Evolutionary conservation across 345 rosid species (phyloP).

Genomic region (Hibiscus syriacus): DNA sequence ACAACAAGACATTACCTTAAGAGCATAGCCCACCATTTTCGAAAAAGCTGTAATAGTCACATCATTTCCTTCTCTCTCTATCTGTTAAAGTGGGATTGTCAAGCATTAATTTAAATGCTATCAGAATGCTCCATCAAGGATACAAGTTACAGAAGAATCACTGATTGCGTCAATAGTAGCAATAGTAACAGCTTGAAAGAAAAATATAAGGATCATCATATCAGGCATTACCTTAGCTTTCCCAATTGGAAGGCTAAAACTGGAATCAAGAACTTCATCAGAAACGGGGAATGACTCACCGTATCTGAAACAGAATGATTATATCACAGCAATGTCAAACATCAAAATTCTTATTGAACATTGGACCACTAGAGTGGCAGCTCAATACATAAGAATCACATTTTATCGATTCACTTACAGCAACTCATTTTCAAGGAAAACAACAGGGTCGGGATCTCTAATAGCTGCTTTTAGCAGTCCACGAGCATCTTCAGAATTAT

Average conservation of each 20-base stretch:
- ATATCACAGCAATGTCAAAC: neutral
- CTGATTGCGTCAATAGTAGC: neutral
- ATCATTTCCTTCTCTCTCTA: conserved; percentile 68
- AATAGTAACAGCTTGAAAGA: neutral
- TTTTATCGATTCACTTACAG: conserved; percentile 32
- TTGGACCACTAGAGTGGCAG: neutral
- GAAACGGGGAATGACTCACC: conserved; percentile 71
- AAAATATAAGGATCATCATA: neutral
- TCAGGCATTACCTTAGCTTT: conserved; percentile 52
- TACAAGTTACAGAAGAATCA: neutral
- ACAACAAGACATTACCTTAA: conserved; percentile 38
- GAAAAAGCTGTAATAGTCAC: conserved; percentile 64
- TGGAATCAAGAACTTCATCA: conserved; percentile 61
- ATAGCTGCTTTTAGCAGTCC: no score
- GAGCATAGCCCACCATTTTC: conserved; percentile 58
- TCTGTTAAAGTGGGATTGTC: conserved; percentile 27
- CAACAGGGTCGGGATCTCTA: conserved; percentile 16
- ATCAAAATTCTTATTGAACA: neutral
- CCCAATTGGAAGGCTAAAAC: conserved; percentile 64
- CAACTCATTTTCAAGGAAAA: conserved; percentile 71
- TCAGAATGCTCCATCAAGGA: neutral
- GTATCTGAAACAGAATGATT: conserved; percentile 33
- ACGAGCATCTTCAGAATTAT: no score
- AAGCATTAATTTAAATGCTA: neutral
- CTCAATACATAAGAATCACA: no score